These are phyloP conservation scores for Bromus sterilis DNA, from an alignment of 176 grass and related monocot species.

Conservation along the genomic window DNA sequence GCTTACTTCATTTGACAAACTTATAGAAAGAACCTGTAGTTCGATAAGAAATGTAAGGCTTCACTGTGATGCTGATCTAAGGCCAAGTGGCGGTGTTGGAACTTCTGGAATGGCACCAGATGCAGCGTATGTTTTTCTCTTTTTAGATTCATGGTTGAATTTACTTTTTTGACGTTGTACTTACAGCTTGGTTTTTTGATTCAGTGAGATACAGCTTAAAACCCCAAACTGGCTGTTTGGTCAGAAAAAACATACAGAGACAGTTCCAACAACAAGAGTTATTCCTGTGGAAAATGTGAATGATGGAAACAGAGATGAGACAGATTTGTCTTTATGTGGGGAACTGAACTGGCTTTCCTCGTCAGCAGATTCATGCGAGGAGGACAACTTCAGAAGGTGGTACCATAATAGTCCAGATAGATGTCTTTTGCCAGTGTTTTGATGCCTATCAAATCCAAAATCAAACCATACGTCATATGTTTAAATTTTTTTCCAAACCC, in stretches of 20 bases:
- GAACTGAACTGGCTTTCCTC: constrained; percentile 68
- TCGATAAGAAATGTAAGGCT: constrained; percentile 69
- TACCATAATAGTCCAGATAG: neutral
- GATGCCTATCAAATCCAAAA: neutral
- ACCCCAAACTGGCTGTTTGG: constrained; percentile 95
- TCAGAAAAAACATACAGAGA: constrained; percentile 80
- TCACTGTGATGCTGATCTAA: constrained; percentile 57
- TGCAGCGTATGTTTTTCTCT: constrained; percentile 59
- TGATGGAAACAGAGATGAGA: constrained; percentile 25
- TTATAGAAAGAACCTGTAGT: constrained; percentile 71
- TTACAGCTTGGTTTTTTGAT: constrained; percentile 6
- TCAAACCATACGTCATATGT: neutral
- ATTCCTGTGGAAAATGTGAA: constrained; percentile 35
- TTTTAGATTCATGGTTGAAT: neutral
- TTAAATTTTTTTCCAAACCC: neutral
- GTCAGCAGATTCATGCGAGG: constrained; percentile 53
- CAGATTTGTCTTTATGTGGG: constrained; percentile 24
- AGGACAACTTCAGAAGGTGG: constrained; percentile 86
- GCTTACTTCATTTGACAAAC: constrained; percentile 86
- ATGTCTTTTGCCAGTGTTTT: neutral
- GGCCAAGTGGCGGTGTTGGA: constrained; percentile 32
- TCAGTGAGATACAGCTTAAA: constrained; percentile 96
- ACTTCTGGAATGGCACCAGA: constrained; percentile 88
- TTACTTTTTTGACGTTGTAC: neutral
- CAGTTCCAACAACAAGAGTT: constrained; percentile 25